These are phyloP conservation scores for Rhododendron ovatum DNA, from an alignment of 148 eudicot genomes.

Conservation along the genomic window DNA sequence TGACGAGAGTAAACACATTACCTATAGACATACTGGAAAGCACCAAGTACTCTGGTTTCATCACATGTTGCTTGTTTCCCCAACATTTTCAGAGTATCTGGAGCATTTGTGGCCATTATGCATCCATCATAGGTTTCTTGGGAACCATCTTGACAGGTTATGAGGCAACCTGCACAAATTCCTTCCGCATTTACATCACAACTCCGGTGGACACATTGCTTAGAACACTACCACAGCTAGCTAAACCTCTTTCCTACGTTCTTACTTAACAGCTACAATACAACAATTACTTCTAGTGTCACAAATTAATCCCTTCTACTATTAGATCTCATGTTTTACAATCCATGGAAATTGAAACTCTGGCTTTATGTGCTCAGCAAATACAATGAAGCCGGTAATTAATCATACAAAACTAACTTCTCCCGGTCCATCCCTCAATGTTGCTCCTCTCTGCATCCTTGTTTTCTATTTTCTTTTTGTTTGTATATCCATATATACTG, in stretches of 20 bases:
- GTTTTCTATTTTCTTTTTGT: too few species aligned
- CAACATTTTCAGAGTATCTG: constrained; percentile 68
- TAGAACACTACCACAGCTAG: background rate
- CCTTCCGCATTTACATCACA: constrained; percentile 32
- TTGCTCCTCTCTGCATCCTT: background rate
- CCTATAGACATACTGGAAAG: constrained; percentile 89
- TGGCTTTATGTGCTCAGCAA: background rate
- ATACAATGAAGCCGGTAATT: background rate
- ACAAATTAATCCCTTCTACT: background rate
- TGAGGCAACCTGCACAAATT: constrained; percentile 58
- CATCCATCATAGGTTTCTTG: constrained; percentile 59
- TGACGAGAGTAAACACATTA: constrained; percentile 14
- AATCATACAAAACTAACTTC: background rate
- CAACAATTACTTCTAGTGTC: background rate
- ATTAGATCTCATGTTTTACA: background rate
- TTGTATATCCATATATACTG: too few species aligned
- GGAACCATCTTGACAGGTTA: constrained; percentile 57
- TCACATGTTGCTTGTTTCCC: constrained; percentile 80
- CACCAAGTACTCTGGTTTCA: constrained; percentile 77
- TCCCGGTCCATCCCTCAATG: background rate
- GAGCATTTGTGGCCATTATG: constrained; percentile 80
- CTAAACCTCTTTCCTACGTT: background rate
- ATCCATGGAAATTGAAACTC: background rate
- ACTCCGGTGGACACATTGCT: background rate
- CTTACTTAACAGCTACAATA: background rate